These are phyloP conservation scores for Rhodotorula babjevae DNA, from an alignment of 768 basidiomycete genomes.

Conservation along the genomic window DNA sequence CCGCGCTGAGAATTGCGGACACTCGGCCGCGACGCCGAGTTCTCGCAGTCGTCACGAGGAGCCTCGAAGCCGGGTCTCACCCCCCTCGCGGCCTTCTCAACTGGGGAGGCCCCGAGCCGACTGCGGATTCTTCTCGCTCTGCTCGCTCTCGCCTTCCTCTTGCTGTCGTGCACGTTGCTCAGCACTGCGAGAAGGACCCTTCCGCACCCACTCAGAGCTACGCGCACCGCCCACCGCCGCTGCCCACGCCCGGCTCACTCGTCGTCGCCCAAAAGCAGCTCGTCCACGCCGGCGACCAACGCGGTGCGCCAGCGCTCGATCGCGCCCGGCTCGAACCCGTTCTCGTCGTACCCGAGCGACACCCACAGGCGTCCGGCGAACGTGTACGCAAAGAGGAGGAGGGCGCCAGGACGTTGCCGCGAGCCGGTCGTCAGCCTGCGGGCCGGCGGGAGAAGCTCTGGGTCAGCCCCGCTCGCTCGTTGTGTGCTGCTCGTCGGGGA, in stretches of 20 bases:
- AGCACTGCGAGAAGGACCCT: too few relatives aligned
- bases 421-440: constrained; percentile 67
- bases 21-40: too few relatives aligned
- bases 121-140: too few relatives aligned
- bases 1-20: too few relatives aligned
- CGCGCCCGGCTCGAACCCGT: constrained; percentile 62
- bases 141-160: too few relatives aligned
- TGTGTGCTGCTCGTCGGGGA: background rate
- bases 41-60: too few relatives aligned
- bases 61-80: too few relatives aligned
- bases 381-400: constrained; percentile 67
- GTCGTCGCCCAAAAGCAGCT: constrained; percentile 53
- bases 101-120: too few relatives aligned
- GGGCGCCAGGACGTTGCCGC: constrained; percentile 68
- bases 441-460: background rate
- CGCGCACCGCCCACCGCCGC: too few relatives aligned
- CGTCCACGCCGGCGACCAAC: constrained; percentile 56
- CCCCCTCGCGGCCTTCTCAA: too few relatives aligned
- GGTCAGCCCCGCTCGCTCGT: background rate
- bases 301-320: constrained; percentile 67
- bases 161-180: too few relatives aligned
- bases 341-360: constrained; percentile 72
- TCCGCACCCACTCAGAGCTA: too few relatives aligned
- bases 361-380: constrained; percentile 65
- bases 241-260: background rate